These are phyloP conservation scores for Colletotrichum graminicola DNA, from an alignment of 2,329 filamentous ascomycete genomes.

Conservation along the genomic window DNA sequence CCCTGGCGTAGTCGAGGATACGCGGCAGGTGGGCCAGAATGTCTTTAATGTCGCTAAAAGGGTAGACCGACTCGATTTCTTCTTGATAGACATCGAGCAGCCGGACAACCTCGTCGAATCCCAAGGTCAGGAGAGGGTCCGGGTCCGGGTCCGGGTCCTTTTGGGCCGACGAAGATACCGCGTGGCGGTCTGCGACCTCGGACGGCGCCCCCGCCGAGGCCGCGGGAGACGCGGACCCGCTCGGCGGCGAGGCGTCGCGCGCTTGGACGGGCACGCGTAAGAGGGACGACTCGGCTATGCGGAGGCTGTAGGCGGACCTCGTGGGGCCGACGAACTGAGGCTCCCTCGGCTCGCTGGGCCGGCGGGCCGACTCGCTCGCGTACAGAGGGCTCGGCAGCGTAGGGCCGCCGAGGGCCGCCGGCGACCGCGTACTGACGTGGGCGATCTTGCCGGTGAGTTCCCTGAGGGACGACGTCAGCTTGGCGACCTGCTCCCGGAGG, in stretches of 20 bases:
- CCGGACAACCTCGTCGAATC: constrained; percentile 47
- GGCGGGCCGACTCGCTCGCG: constrained; percentile 20
- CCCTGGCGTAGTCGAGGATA: constrained; percentile 46
- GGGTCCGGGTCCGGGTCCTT: constrained; percentile 1
- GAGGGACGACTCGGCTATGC: constrained; percentile 52
- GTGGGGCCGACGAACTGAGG: constrained; percentile 55
- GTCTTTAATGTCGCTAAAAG: constrained; percentile 49
- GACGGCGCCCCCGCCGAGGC: constrained; percentile 42
- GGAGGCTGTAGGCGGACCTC: constrained; percentile 51
- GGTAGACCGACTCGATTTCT: constrained; percentile 54
- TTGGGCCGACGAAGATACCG: constrained; percentile 31
- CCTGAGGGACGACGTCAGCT: constrained; percentile 47
- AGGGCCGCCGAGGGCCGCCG: constrained; percentile 10
- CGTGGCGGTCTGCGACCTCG: constrained; percentile 42
- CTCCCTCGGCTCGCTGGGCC: constrained; percentile 46
- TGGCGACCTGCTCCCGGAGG: constrained; percentile 49
- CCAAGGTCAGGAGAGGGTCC: constrained; percentile 28
- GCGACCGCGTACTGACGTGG: constrained; percentile 28
- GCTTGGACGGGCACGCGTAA: constrained; percentile 52
- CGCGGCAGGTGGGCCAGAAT: constrained; percentile 46
- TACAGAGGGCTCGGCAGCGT: constrained; percentile 38
- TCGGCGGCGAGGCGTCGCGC: constrained; percentile 46
- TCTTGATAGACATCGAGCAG: constrained; percentile 55
- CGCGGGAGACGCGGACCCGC: constrained; percentile 37
- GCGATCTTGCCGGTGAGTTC: constrained; percentile 46